Evolutionary conservation across 176 grass and related monocot species (phyloP).

Genomic region (Elymus sibiricus): DNA sequence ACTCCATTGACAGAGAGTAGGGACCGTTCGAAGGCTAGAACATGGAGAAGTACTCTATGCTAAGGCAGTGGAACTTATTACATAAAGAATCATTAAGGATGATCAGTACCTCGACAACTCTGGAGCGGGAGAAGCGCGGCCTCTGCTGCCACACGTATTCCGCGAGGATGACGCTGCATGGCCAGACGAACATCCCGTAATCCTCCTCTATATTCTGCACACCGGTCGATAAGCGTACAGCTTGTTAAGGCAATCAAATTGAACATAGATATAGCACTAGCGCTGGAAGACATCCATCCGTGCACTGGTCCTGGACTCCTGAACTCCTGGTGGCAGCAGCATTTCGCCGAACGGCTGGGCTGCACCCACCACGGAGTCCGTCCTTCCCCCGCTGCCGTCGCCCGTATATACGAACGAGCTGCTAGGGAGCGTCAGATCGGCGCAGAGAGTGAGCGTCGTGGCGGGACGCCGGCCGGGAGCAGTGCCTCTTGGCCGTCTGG

Average conservation of each 20-base stretch:
- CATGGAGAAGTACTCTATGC: neutral
- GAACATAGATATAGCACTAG: neutral
- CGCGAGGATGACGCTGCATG: constrained; percentile 67
- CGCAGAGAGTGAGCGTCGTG: no score
- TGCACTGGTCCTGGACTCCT: neutral
- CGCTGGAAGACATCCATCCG: neutral
- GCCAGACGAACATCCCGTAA: constrained; percentile 96
- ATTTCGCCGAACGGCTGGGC: constrained; percentile 11
- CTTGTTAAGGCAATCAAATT: neutral
- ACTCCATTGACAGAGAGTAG: neutral
- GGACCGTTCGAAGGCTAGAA: neutral
- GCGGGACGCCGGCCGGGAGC: neutral
- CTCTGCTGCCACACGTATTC: constrained; percentile 87
- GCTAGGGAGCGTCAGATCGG: no score
- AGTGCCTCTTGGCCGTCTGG: neutral
- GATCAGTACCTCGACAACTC: constrained; percentile 55
- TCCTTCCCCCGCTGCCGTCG: no score
- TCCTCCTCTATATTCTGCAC: constrained; percentile 73
- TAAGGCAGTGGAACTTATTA: no score
- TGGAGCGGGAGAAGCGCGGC: constrained; percentile 41
- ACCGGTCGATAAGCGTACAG: neutral
- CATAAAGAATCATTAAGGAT: neutral
- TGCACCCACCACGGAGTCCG: neutral
- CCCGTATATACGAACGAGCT: neutral
- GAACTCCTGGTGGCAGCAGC: neutral